phyloP scores from a whole-genome alignment of 257 asterid genomes.

The Fraxinus excelsior region DNA sequence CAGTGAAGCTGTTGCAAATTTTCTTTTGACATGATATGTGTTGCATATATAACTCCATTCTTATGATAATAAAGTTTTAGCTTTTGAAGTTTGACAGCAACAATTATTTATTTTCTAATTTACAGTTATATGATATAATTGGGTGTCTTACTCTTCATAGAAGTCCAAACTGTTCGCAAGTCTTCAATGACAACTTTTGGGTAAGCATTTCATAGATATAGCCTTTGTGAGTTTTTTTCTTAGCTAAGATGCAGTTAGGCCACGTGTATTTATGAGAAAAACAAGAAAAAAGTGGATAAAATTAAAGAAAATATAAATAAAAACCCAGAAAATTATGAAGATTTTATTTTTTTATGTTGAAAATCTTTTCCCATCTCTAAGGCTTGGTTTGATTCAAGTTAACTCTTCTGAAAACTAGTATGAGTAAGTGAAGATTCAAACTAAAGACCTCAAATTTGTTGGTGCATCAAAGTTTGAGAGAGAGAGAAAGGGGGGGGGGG shows the following conservation, averaged over 20 bases:
- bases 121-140: conserved; percentile 16
- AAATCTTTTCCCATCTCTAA: too few relatives aligned
- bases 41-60: not conserved
- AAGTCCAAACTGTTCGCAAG: conserved; percentile 36
- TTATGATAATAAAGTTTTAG: not conserved
- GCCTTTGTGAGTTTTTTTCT: too few relatives aligned
- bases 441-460: not conserved
- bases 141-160: conserved; percentile 25
- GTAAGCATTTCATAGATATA: not conserved
- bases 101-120: conserved; percentile 3
- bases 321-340: too few relatives aligned
- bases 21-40: not conserved
- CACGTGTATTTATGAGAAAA: too few relatives aligned
- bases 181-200: conserved; percentile 23
- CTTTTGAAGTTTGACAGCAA: not conserved
- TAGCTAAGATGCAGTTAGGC: too few relatives aligned
- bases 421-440: not conserved
- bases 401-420: not conserved
- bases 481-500: not conserved
- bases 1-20: not conserved
- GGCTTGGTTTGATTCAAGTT: too few relatives aligned
- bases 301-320: too few relatives aligned
- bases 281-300: too few relatives aligned
- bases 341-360: too few relatives aligned
- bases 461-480: not conserved